Conservation (phyloP, 345 rosid species). For the Pistacia integerrima region DNA sequence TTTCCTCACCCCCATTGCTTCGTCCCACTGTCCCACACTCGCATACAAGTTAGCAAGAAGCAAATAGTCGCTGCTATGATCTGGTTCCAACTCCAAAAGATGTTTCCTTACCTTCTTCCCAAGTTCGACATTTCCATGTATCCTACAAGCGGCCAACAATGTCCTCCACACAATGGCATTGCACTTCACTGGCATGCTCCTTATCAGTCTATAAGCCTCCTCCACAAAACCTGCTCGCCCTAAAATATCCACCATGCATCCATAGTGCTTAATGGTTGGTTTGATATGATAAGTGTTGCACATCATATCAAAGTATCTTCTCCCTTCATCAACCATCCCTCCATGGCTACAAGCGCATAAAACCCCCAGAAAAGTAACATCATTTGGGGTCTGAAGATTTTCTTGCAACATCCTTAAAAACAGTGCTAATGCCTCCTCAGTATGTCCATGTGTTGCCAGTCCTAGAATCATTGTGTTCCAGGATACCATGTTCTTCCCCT, state of each 20-base stretch:
- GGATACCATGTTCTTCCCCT: constrained; percentile 28
- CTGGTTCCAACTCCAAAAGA: constrained; percentile 34
- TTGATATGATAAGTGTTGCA: constrained; percentile 25
- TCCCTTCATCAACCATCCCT: constrained; percentile 48
- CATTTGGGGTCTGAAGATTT: constrained; percentile 30
- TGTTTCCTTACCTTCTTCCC: constrained; percentile 33
- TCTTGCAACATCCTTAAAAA: constrained; percentile 31
- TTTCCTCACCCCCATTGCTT: constrained; percentile 30
- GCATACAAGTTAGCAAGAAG: constrained; percentile 45
- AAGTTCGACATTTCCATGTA: constrained; percentile 38
- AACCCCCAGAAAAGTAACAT: constrained; percentile 46
- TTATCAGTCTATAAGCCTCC: constrained; percentile 40
- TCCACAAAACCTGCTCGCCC: constrained; percentile 46
- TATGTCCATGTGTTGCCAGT: constrained; percentile 40
- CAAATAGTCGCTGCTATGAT: constrained; percentile 42
- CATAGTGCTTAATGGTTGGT: constrained; percentile 43
- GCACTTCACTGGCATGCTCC: constrained; percentile 32
- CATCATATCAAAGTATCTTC: constrained; percentile 42
- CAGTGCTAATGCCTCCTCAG: constrained; percentile 31
- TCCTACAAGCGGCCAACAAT: constrained; percentile 34
- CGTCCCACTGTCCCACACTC: constrained; percentile 36
- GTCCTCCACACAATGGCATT: constrained; percentile 48
- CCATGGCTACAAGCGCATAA: constrained; percentile 45
- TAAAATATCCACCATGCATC: constrained; percentile 49
- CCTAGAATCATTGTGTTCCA: constrained; percentile 51